These are phyloP conservation scores for Aspergillus sojae DNA, from an alignment of 2,329 filamentous ascomycete genomes.

Conservation along the genomic window DNA sequence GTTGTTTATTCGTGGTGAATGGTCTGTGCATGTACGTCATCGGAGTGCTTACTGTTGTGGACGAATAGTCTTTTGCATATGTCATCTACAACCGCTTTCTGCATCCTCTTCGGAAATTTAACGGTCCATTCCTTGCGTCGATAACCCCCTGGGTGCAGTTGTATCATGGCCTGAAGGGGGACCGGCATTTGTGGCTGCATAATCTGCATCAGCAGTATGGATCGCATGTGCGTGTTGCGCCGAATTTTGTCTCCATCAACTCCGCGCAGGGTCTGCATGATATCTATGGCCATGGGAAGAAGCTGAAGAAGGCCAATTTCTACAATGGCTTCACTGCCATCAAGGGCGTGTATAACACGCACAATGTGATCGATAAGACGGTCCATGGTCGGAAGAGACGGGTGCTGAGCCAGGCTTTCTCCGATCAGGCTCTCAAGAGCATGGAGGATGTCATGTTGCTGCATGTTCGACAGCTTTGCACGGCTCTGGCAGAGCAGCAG, in stretches of 20 bases:
- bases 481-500: conserved; percentile 26
- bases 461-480: conserved; percentile 69
- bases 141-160: conserved; percentile 58
- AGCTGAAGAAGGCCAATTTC: conserved; percentile 65
- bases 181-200: conserved; percentile 73
- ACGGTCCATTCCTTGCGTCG: conserved; percentile 34
- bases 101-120: conserved; percentile 36
- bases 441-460: conserved; percentile 69
- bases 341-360: conserved; percentile 66
- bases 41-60: conserved; percentile 5
- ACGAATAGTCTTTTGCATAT: conserved; percentile 18
- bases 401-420: conserved; percentile 73
- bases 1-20: neutral
- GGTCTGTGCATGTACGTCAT: neutral
- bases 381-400: conserved; percentile 71
- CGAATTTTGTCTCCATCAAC: conserved; percentile 78
- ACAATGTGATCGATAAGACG: conserved; percentile 70
- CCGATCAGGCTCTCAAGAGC: conserved; percentile 65
- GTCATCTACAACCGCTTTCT: conserved; percentile 39
- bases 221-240: conserved; percentile 70
- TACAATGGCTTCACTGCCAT: conserved; percentile 74
- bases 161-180: conserved; percentile 74
- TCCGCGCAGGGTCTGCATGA: conserved; percentile 59
- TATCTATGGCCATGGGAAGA: conserved; percentile 45
- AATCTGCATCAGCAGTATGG: conserved; percentile 73